These are phyloP conservation scores for Pestalotiopsis sp. DNA, from an alignment of 2,329 filamentous ascomycete genomes.

Conservation along the genomic window DNA sequence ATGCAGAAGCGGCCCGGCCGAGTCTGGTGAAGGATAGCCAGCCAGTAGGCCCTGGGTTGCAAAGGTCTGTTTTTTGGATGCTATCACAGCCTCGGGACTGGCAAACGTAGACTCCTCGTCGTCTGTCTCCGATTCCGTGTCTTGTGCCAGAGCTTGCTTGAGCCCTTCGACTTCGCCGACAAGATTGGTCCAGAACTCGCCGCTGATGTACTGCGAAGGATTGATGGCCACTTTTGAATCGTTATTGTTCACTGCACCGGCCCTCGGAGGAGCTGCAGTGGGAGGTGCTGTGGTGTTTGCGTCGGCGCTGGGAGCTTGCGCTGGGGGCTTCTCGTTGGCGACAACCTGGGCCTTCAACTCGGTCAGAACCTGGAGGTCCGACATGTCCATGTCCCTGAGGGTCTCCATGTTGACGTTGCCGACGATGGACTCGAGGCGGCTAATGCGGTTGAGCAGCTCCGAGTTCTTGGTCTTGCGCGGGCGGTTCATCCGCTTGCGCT, in stretches of 20 bases:
- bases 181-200: slow-evolving; percentile 46
- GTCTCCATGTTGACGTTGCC: slow-evolving; percentile 39
- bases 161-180: slow-evolving; percentile 47
- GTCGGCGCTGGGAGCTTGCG: neutral
- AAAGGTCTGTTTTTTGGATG: slow-evolving; percentile 11
- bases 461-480: slow-evolving; percentile 42
- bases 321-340: neutral
- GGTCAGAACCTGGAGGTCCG: slow-evolving; percentile 1
- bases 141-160: slow-evolving; percentile 43
- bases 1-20: slow-evolving; percentile 25
- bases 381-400: slow-evolving; percentile 16
- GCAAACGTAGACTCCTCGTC: slow-evolving; percentile 34
- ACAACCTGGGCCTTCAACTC: slow-evolving; percentile 8
- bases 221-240: slow-evolving; percentile 17
- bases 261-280: neutral
- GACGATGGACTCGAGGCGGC: slow-evolving; percentile 47
- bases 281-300: neutral
- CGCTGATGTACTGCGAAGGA: slow-evolving; percentile 40
- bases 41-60: slow-evolving; percentile 14
- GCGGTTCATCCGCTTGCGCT: slow-evolving; percentile 44
- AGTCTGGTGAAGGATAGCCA: slow-evolving; percentile 19
- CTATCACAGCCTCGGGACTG: slow-evolving; percentile 29
- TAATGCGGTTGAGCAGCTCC: slow-evolving; percentile 45
- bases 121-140: slow-evolving; percentile 40
- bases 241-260: neutral